Evolutionary conservation across 1,284 basidiomycete genomes (phyloP), one percentile per base, ranked within the genome.

Genomic region (Rhodotorula sp.): DNA sequence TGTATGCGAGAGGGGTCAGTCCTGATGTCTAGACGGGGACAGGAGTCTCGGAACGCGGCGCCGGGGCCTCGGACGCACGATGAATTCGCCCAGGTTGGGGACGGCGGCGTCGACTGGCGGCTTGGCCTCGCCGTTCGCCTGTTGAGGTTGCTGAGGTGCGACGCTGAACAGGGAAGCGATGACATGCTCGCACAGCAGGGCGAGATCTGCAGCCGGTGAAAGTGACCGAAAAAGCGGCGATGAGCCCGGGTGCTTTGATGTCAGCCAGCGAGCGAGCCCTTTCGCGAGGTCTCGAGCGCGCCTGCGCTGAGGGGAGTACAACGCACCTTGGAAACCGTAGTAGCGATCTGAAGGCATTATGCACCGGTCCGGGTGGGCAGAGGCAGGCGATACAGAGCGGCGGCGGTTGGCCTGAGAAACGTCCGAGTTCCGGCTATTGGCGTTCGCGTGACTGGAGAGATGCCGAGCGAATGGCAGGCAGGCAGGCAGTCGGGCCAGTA

Each of bases 181-280:
- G 65, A 78, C 74, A 68, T 74, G 76, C 60, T 79, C 76, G 74
- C 77, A 79, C 21, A 78, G 70, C 26, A 75, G 71, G 23, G 77
- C 77, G 63, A 72, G 69, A 62, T 77, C 76, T 78, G 75, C 14
- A 50, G 61, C 45, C 38, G 49, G 16, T 6, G 45, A 26, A 43
- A 43, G 38, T 43, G 60, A 54, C 38, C 10, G n/a, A 50, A 48
- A n/a, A 19, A 38, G 66, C 28, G 38, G 65, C 26, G 60, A 60
- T 23, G 62, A 28, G 56, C 23, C 19, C 38, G 54, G 4, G 21
- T 47, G 43, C n/a, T 10, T 34, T 34, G 62, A 49, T 38, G 43
- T 28, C 62, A 38, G 31, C 38, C 62, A 38, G 31, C 38, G 28
- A n/a, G 26, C n/a, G 52, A 2, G 47, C 28, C 38, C 23, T 28